A percentile compares a stretch with the other conserved stretches of the same genome.
These are phyloP conservation scores for Conoideocrella luteorostrata DNA, from an alignment of 2,329 filamentous ascomycete genomes.

Conservation along the genomic window DNA sequence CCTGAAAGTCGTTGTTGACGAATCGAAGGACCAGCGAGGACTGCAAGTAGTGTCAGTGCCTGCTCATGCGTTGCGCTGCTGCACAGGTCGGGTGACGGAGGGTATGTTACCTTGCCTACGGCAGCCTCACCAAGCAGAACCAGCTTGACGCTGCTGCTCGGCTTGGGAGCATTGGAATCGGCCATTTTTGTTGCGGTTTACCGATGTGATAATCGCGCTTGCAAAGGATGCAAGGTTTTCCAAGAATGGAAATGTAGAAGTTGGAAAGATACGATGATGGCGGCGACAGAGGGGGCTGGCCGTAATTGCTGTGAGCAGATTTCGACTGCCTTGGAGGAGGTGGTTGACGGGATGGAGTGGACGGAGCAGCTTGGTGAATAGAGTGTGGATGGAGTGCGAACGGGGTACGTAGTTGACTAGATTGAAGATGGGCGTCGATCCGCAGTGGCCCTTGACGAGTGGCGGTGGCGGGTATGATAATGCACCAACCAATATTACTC, in stretches of 20 bases:
- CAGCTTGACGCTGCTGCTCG: conserved; percentile 99
- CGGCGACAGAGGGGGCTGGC: background rate
- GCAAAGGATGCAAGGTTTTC: background rate
- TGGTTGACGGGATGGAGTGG: conserved; percentile 4
- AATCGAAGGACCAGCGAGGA: conserved; percentile 96
- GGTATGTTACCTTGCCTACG: conserved; percentile 77
- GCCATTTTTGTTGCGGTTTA: conserved; percentile 26
- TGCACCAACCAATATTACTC: too few species aligned
- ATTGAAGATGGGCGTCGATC: too few species aligned
- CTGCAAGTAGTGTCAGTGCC: conserved; percentile 39
- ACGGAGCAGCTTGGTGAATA: too few species aligned
- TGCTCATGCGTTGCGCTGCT: background rate
- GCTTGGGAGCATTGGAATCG: conserved; percentile 68
- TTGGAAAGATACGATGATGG: background rate
- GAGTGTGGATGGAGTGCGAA: too few species aligned
- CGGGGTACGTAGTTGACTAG: too few species aligned
- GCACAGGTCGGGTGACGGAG: too few species aligned
- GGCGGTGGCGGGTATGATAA: too few species aligned
- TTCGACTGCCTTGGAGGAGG: background rate
- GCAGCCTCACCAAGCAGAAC: conserved; percentile 95
- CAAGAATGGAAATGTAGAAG: background rate
- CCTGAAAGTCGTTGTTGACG: conserved; percentile 99
- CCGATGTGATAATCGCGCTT: too few species aligned
- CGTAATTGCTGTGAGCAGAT: background rate
- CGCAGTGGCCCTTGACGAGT: too few species aligned